These are phyloP conservation scores for Clathrospora elynae DNA, from an alignment of 2,329 filamentous ascomycete genomes.

Conservation along the genomic window DNA sequence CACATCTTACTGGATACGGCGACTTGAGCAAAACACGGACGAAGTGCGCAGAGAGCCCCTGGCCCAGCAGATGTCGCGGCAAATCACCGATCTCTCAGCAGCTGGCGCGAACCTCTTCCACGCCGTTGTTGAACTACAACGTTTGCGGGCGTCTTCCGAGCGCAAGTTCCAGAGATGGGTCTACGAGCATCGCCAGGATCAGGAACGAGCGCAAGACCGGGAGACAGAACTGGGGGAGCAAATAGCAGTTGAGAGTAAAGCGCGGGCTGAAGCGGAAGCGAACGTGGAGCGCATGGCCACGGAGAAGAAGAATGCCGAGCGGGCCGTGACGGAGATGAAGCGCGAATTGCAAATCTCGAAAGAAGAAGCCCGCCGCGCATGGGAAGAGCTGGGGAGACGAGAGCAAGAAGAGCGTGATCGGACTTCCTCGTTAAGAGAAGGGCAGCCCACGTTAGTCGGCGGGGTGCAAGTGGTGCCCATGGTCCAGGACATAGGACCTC, in stretches of 20 bases:
- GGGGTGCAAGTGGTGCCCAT: conserved; percentile 96
- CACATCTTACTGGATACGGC: conserved; percentile 95
- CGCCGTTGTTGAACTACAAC: conserved; percentile 93
- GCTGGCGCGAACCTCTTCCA: conserved; percentile 97
- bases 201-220: conserved; percentile 82
- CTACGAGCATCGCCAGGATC: conserved; percentile 87
- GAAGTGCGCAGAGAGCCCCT: conserved; percentile 83
- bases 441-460: conserved; percentile 85
- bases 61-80: conserved; percentile 84
- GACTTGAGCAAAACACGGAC: conserved; percentile 86
- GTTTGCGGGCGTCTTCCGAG: conserved; percentile 90
- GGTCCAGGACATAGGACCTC: conserved; percentile 67
- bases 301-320: conserved; percentile 72
- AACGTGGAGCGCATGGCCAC: conserved; percentile 70
- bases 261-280: conserved; percentile 68
- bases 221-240: conserved; percentile 74
- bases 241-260: conserved; percentile 74
- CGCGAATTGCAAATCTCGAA: conserved; percentile 94
- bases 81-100: conserved; percentile 96
- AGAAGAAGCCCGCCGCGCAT: conserved; percentile 91
- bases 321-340: conserved; percentile 84
- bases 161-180: conserved; percentile 99
- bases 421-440: conserved; percentile 81
- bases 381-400: conserved; percentile 92
- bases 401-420: conserved; percentile 93